These are phyloP conservation scores for Ajuga chamaepitys DNA, from an alignment of 257 asterid genomes.

Conservation along the genomic window DNA sequence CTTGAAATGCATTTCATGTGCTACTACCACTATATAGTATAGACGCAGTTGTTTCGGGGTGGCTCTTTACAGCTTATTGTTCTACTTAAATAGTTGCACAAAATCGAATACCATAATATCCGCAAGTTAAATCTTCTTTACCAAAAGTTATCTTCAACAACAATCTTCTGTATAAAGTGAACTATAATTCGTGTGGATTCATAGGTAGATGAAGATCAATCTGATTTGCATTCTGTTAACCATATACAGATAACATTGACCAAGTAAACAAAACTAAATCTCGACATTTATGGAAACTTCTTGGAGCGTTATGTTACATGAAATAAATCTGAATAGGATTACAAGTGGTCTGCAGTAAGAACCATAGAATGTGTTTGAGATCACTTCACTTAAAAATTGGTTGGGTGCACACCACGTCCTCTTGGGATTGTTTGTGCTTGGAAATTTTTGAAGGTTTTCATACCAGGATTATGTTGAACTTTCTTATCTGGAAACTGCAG, in stretches of 20 bases:
- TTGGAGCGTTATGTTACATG: neutral
- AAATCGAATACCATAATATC: neutral
- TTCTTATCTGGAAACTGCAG: conserved; percentile 38
- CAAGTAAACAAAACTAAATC: neutral
- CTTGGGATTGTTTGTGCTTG: conserved; percentile 1
- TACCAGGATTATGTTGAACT: conserved; percentile 8
- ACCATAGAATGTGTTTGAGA: neutral
- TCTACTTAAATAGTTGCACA: neutral
- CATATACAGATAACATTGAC: neutral
- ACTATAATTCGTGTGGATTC: neutral
- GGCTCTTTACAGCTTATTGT: neutral
- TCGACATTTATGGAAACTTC: neutral
- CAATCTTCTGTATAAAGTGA: neutral
- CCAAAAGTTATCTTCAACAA: neutral
- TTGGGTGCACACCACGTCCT: neutral
- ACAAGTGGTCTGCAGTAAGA: neutral
- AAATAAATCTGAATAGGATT: neutral
- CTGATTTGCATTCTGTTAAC: neutral
- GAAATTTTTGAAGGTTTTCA: conserved; percentile 4
- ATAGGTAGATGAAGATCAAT: neutral
- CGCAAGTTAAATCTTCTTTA: neutral
- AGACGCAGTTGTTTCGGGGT: neutral
- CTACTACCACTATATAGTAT: neutral
- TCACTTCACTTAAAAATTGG: neutral
- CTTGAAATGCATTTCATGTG: neutral